These are phyloP conservation scores for Sapria himalayana DNA, from an alignment of 345 rosid genomes.

Conservation along the genomic window DNA sequence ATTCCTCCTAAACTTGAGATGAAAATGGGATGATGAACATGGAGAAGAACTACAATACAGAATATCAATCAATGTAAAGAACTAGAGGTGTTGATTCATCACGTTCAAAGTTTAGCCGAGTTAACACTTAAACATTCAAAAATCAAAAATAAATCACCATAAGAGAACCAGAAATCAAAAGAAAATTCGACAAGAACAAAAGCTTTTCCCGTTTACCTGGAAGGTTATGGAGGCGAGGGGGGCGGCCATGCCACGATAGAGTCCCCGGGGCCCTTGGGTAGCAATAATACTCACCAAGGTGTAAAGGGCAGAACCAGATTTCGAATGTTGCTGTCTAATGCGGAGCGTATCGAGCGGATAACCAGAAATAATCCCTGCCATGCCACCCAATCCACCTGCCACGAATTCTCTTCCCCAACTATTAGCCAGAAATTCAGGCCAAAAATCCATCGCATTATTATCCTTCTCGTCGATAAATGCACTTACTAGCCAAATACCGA, in stretches of 20 bases:
- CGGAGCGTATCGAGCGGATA: slow-evolving; percentile 82
- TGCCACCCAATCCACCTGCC: slow-evolving; percentile 88
- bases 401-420: slow-evolving; percentile 77
- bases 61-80: too few relatives aligned
- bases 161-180: not conserved
- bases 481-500: too few relatives aligned
- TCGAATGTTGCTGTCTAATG: slow-evolving; percentile 48
- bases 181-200: not conserved
- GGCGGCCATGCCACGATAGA: slow-evolving; percentile 80
- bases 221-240: slow-evolving; percentile 88
- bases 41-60: too few relatives aligned
- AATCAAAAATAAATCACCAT: too few relatives aligned
- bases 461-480: too few relatives aligned
- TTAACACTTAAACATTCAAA: not conserved
- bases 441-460: slow-evolving; percentile 96
- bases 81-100: too few relatives aligned
- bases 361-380: slow-evolving; percentile 77
- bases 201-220: slow-evolving; percentile 29
- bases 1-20: too few relatives aligned
- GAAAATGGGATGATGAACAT: too few relatives aligned
- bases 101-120: not conserved
- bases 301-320: slow-evolving; percentile 49
- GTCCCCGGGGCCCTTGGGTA: slow-evolving; percentile 47
- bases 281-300: slow-evolving; percentile 39
- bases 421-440: slow-evolving; percentile 83